These are phyloP conservation scores for Apiospora sp. DNA, from an alignment of 2,329 filamentous ascomycete species.

Conservation along the genomic window DNA sequence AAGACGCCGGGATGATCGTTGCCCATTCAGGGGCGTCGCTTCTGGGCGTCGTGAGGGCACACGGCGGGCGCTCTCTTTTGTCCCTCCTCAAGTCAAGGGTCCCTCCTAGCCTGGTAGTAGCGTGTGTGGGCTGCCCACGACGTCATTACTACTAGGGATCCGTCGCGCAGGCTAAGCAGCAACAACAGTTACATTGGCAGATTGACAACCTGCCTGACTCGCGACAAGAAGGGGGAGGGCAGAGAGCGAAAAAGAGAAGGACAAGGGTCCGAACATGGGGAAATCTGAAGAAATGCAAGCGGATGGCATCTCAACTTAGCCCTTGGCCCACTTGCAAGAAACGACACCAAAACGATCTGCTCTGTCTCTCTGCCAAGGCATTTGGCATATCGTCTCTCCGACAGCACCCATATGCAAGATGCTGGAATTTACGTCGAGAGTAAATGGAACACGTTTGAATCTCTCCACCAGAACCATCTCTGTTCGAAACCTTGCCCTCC, in stretches of 20 bases:
- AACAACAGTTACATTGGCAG: neutral
- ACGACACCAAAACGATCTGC: neutral
- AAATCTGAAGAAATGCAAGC: conserved; percentile 10
- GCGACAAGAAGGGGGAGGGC: neutral
- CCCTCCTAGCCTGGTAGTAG: neutral
- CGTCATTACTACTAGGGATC: conserved; percentile 18
- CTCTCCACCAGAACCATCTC: neutral
- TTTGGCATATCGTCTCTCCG: neutral
- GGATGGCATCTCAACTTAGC: conserved; percentile 13
- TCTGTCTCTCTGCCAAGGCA: neutral
- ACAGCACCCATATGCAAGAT: too few species aligned
- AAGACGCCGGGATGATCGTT: conserved; percentile 7
- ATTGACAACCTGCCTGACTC: conserved; percentile 19
- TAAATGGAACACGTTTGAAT: conserved; percentile 3
- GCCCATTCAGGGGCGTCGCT: neutral
- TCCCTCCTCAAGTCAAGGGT: neutral
- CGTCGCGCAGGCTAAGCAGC: conserved; percentile 12
- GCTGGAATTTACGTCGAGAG: neutral
- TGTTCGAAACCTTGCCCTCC: neutral
- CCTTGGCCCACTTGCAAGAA: neutral
- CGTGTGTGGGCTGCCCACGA: neutral
- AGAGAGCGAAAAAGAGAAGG: neutral
- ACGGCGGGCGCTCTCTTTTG: neutral
- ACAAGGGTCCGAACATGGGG: conserved; percentile 20
- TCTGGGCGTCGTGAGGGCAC: neutral